Conservation (phyloP, 2,329 filamentous ascomycete genomes). For the Phoma sp. region DNA sequence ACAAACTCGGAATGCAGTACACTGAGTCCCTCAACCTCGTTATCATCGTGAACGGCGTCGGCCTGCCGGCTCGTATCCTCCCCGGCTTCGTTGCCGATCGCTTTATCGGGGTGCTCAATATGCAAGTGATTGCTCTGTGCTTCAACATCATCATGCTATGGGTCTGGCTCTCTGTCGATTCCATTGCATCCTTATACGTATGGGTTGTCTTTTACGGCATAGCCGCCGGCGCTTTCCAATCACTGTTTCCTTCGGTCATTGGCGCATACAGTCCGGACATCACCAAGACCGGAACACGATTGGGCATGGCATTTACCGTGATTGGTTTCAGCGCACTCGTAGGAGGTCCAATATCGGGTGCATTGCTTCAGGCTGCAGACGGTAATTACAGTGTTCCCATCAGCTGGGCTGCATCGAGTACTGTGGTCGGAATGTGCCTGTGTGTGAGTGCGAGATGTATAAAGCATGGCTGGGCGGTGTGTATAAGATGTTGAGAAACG, state of each 20-base stretch:
- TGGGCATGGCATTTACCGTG: constrained; percentile 62
- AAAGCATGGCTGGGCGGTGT: constrained; percentile 34
- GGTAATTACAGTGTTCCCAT: constrained; percentile 35
- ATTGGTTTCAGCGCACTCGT: constrained; percentile 58
- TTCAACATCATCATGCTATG: constrained; percentile 54
- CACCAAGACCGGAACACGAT: constrained; percentile 50
- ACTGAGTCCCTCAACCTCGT: constrained; percentile 61
- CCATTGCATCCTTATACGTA: constrained; percentile 61
- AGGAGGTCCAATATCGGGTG: constrained; percentile 61
- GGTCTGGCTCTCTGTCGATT: constrained; percentile 65
- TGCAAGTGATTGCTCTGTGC: constrained; percentile 60
- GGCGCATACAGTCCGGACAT: constrained; percentile 44
- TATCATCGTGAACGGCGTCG: constrained; percentile 63
- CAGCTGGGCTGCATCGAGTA: constrained; percentile 31
- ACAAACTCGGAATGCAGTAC: constrained; percentile 54
- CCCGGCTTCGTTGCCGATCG: constrained; percentile 62
- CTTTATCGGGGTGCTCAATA: constrained; percentile 65
- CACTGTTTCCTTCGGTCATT: constrained; percentile 51
- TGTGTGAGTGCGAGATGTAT: constrained; percentile 25
- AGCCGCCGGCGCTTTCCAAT: constrained; percentile 53
- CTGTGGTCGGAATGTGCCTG: constrained; percentile 22
- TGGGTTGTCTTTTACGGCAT: constrained; percentile 71
- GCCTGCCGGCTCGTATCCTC: constrained; percentile 60
- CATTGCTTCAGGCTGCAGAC: constrained; percentile 54
- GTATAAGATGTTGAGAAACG: constrained; percentile 25